Base-by-base conservation (phyloP, 441 rosid species). In the Omphalea diandra region DNA sequence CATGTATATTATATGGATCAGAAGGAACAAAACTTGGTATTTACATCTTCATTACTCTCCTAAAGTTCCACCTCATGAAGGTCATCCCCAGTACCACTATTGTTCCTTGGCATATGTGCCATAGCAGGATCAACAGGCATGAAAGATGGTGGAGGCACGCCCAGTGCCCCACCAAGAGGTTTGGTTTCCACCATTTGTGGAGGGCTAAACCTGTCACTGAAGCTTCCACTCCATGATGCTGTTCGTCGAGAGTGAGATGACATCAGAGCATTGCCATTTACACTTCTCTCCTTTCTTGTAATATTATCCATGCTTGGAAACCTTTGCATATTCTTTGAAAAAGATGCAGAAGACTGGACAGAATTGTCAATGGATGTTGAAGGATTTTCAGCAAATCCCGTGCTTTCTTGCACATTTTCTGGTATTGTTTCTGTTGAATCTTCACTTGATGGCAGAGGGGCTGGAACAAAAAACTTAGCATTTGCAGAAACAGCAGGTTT, bases 171-270 rank as follows among this genome's bases (percentile, higher is more conserved):
- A 54, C 82, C 84, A 32, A 60, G 65, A 54, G 81, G 71, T 78
- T 71, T 77, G 20, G 66, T 54, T 77, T 76, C 85, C 5, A 69
- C 49, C 49, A 44, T 64, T 41, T 29, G 53, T 10, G 82, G 81
- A 69, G 85, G 80, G 65, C 73, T 72, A 38, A 65, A 69, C 38
- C 83, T 74, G 65, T 82, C 79, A 26, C 68, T 75, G 68, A 82
- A 80, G 80, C 83, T n/a, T n/a, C n/a, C 96, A 68, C 99, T 86
- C 99, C 99, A 95, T 29, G 97, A 95, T 29, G 93, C 95, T 40
- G 93, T 79, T 71, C 97, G 85, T 63, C 96, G 85, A 0, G 97
- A 87, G 65, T 79, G 76, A 47, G 85, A 53, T 58, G 83, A 40
- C 27, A 52, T 60, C 47, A 72, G 63, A 57, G 74, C 82, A 36